Percentiles rank a stretch among this genome's conserved stretches.
Conservation (phyloP, 1,139 yeast genomes). For the Torulaspora globosa region DNA sequence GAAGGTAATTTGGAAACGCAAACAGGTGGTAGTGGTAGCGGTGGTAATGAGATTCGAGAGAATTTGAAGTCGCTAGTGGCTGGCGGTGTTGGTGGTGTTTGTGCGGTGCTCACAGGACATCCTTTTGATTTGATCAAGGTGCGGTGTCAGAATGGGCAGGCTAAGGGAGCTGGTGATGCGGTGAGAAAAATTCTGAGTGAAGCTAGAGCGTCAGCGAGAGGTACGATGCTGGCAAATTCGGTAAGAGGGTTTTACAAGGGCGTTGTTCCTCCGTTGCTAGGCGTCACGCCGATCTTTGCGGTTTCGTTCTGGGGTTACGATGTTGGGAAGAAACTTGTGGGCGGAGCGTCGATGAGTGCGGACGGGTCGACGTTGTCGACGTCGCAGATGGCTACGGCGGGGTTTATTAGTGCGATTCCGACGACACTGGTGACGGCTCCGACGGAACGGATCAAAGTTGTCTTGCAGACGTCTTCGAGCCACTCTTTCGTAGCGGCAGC, state of each 20-base stretch:
- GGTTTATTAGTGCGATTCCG: conserved; percentile 93
- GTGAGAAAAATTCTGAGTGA: conserved; percentile 61
- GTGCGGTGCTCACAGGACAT: conserved; percentile 91
- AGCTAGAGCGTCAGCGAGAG: conserved; percentile 50
- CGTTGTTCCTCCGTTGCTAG: conserved; percentile 82
- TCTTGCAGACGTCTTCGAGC: conserved; percentile 70
- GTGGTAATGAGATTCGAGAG: conserved; percentile 25
- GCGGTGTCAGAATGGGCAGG: conserved; percentile 66
- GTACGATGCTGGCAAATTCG: conserved; percentile 14
- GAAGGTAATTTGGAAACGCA: conserved; percentile 4
- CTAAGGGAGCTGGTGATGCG: conserved; percentile 57
- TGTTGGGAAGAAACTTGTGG: conserved; percentile 75
- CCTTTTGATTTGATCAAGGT: conserved; percentile 94
- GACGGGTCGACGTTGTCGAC: conserved; percentile 45
- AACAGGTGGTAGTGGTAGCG: background rate
- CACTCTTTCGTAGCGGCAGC: conserved; percentile 46
- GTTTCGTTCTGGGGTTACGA: conserved; percentile 99
- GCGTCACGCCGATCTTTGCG: conserved; percentile 98
- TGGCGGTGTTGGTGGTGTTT: conserved; percentile 83
- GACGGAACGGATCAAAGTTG: conserved; percentile 91
- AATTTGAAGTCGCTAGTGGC: conserved; percentile 75
- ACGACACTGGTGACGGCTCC: conserved; percentile 96
- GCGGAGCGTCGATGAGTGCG: conserved; percentile 29
- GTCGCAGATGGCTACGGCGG: conserved; percentile 80
- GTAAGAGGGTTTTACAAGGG: conserved; percentile 75